Conservation (phyloP, 495 filamentous ascomycete species). For the Annulohypoxylon maeteangense region DNA sequence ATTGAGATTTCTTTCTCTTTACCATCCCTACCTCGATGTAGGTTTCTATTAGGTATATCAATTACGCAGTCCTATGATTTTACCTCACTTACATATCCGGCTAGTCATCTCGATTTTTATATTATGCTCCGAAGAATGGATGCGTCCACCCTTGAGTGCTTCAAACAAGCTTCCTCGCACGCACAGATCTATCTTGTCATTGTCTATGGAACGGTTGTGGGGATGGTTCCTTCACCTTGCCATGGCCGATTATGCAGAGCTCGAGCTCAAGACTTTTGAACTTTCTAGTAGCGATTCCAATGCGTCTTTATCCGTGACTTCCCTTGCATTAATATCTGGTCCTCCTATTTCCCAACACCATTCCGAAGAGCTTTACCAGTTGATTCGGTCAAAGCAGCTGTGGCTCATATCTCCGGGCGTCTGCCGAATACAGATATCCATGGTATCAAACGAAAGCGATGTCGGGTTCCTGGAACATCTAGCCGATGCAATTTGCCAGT, state of each 20-base stretch:
- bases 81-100: neutral
- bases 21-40: neutral
- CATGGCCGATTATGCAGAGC: constrained; percentile 33
- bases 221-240: neutral
- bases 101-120: too few relatives aligned
- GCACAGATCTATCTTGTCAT: neutral
- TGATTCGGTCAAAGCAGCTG: constrained; percentile 40
- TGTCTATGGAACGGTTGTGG: neutral
- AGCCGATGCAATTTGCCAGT: constrained; percentile 39
- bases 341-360: constrained; percentile 8
- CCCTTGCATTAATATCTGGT: constrained; percentile 37
- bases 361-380: constrained; percentile 28
- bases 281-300: constrained; percentile 19
- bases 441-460: constrained; percentile 3
- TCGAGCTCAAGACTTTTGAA: constrained; percentile 39
- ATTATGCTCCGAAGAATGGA: neutral
- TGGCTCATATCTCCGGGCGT: constrained; percentile 45
- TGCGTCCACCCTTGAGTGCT: neutral
- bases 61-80: neutral
- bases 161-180: neutral
- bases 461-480: constrained; percentile 39
- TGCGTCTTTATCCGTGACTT: constrained; percentile 38
- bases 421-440: constrained; percentile 43
- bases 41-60: too few relatives aligned
- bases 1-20: neutral